Evolutionary conservation across 2,329 filamentous ascomycete species (phyloP).

Genomic region (Colletotrichum orbiculare): DNA sequence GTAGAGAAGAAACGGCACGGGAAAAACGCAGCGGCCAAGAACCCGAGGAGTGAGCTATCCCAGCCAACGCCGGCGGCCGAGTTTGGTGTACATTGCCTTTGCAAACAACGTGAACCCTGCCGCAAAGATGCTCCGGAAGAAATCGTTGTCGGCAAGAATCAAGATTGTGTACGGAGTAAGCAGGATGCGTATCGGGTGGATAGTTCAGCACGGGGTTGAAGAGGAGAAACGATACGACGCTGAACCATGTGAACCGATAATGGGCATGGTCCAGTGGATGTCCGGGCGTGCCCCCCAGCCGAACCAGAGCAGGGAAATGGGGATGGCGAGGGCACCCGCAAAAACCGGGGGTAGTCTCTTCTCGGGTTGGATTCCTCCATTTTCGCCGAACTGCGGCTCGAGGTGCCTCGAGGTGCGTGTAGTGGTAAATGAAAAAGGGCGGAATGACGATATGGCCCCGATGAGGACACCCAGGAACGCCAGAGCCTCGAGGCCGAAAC

Average conservation of each 20-base stretch:
- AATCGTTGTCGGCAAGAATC: no score
- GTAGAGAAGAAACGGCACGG: constrained; percentile 13
- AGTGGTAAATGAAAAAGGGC: constrained; percentile 39
- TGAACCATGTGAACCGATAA: constrained; percentile 67
- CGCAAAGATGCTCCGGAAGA: constrained; percentile 34
- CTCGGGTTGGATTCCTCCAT: constrained; percentile 36
- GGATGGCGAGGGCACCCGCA: constrained; percentile 70
- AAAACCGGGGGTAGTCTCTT: constrained; percentile 38
- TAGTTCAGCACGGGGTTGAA: constrained; percentile 39
- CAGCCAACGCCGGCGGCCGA: constrained; percentile 31
- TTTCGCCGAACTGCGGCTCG: constrained; percentile 35
- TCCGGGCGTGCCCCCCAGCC: constrained; percentile 73
- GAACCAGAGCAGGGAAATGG: constrained; percentile 76
- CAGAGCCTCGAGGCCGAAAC: constrained; percentile 69
- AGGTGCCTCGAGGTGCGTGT: constrained; percentile 34
- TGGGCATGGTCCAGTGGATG: constrained; percentile 69
- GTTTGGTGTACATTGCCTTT: constrained; percentile 35
- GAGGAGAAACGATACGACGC: constrained; percentile 59
- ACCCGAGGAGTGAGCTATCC: constrained; percentile 36
- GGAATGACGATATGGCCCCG: constrained; percentile 67
- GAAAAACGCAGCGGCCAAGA: constrained; percentile 13
- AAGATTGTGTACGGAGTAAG: no score
- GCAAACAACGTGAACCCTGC: constrained; percentile 35
- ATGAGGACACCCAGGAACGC: constrained; percentile 68
- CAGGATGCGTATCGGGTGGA: constrained; percentile 37